Base-by-base conservation (phyloP, 2,329 filamentous ascomycete genomes). In the Fusarium equiseti region DNA sequence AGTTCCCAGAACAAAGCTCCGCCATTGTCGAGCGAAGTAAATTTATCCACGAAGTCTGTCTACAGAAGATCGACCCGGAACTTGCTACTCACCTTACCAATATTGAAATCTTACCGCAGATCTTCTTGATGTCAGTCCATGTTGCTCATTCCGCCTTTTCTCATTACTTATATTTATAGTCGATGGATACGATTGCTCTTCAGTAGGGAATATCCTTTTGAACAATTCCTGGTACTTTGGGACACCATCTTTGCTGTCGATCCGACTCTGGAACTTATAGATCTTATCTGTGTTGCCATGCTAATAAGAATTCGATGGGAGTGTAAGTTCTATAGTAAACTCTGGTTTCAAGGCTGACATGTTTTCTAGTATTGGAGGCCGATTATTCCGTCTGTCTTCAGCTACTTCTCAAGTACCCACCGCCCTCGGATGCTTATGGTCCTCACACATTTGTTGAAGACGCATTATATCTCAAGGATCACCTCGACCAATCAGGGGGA, bases 171-270 rank as follows among this genome's bases (percentile, higher is more conserved):
- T 18, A n/a, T 45, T 27, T 2, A 18, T 44, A 95, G 92, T 70
- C 94, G 96, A 61, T 99, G 96, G 96, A 92, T 98, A 62, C 90
- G 96, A 29, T 88, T 99, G 2, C 83, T 99, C 0, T 98, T 98
- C 77, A 95, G 95, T 51, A 89, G 96, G 71, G 96, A 99, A 79
- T 98, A 98, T 74, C 89, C 93, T 0, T 97, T 98, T 66, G 89
- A 95, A 57, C 90, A 97, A 67, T 87, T 95, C 43, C 87, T 99
- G 40, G 84, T 89, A 24, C 87, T 99, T 59, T 99, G 96, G 96
- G 96, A 99, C 81, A 88, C 91, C 10, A 85, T 99, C 2, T 97
- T 99, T 78, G 92, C 95, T 3, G 89, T 97, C 75, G 95, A 97
- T 74, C 87, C 95, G 10, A 87, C 88, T 1, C 82, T 97, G 29